Base-by-base conservation (phyloP, 257 asterid genomes). In the Solanum ahanhuiri region DNA sequence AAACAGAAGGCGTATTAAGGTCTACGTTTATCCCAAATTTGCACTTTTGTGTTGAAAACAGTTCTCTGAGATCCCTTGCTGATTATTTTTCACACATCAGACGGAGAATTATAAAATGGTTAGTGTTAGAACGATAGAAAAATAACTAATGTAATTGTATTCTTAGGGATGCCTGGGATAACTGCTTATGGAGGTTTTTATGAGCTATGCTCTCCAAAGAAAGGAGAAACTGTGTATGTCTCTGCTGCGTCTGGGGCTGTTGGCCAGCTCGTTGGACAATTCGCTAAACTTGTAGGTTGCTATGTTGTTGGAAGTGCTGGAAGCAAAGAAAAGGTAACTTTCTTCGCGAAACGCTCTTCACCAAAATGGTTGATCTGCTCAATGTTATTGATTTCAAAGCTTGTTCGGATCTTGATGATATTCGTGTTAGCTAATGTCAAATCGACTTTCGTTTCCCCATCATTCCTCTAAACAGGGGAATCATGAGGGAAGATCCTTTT, bases 301-400 rank as follows among this genome's bases (percentile, higher is more conserved):
- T 88, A 88, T 81, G 90, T 90, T 23, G 93, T 90, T 43, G 93
- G 94, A 51, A 92, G 92, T 87, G 94, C 93, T 3, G 93, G 94
- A 37, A 88, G 82, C 85, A 76, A 92, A 81, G 83, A 90, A 14
- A 88, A 88, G 88, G 88, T 88, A 20, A 43, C 2, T 51, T 33
- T 45, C 48, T 15, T 75, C 58, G 8, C 0, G 0, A 2, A 51
- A 10, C 2, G 18, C 12, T 39, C 43, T 9, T 81, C 34, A 37
- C 9, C 51, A 12, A 18, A 41, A 41, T 23, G 83, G 60, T 76
- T 76, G 83, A 76, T 41, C 35, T 41, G n/a, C 12, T 76, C 10
- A 23, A 23, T 76, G 8, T 76, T n/a, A 45, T 15, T 28, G 2
- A 45, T 79, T 8, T 79, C 41, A 28, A 45, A 25, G 17, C 4